These are phyloP conservation scores for Yarrowia deformans DNA, from an alignment of 805 yeast species.

Conservation along the genomic window DNA sequence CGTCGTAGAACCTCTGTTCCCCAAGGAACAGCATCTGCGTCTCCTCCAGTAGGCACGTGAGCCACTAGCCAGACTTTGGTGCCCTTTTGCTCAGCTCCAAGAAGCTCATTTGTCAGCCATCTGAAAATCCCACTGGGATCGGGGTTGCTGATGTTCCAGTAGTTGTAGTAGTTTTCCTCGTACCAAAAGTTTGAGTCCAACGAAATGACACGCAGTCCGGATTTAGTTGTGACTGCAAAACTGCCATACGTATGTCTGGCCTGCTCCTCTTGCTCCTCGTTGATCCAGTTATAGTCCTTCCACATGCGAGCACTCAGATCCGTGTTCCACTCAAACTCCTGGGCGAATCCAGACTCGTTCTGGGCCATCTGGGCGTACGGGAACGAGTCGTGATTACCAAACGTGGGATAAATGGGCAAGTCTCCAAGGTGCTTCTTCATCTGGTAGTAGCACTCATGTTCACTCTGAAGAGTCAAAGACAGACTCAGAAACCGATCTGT, in stretches of 20 bases:
- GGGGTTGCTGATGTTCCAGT: conserved; percentile 57
- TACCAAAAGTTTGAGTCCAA: conserved; percentile 74
- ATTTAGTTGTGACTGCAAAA: conserved; percentile 61
- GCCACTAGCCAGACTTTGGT: conserved; percentile 77
- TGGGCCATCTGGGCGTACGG: conserved; percentile 77
- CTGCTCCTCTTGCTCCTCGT: conserved; percentile 47
- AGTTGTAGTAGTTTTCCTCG: conserved; percentile 65
- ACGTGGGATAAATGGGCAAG: conserved; percentile 65
- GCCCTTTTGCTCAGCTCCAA: conserved; percentile 61
- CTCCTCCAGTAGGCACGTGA: conserved; percentile 65
- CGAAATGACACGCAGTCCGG: conserved; percentile 66
- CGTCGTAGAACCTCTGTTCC: conserved; percentile 63
- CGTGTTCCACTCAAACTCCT: conserved; percentile 56
- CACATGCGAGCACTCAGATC: conserved; percentile 59
- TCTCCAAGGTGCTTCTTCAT: conserved; percentile 60
- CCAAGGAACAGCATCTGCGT: conserved; percentile 66
- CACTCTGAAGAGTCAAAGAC: conserved; percentile 61
- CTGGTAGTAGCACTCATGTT: conserved; percentile 58
- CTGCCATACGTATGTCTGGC: conserved; percentile 61
- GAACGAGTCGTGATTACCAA: conserved; percentile 77
- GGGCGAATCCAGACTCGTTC: conserved; percentile 54
- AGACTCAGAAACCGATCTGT: conserved; percentile 54
- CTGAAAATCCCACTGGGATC: conserved; percentile 70
- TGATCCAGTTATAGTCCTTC: conserved; percentile 58
- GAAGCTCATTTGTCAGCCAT: conserved; percentile 66